Conservation (phyloP, 148 eudicot species). For the Cornus kousa region DNA sequence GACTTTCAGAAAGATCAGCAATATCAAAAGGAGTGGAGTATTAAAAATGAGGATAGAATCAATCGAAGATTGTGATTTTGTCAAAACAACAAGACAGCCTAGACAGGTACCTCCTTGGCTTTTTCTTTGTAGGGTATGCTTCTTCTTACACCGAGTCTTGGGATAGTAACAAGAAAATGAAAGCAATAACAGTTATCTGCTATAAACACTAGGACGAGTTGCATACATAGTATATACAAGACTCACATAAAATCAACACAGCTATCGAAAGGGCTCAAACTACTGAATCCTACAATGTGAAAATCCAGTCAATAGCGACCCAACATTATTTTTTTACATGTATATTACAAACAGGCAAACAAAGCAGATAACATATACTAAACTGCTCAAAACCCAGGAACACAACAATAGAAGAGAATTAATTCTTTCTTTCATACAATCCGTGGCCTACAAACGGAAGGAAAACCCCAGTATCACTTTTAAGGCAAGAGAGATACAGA, state of each 20-base stretch:
- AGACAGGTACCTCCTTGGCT: too few species aligned
- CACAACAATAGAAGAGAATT: neutral
- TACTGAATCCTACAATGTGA: neutral
- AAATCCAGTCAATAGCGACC: neutral
- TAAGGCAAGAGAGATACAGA: slow-evolving; percentile 6
- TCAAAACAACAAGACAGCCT: neutral
- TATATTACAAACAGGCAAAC: neutral
- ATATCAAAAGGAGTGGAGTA: too few species aligned
- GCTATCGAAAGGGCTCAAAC: neutral
- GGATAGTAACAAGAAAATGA: neutral
- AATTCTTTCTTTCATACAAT: neutral
- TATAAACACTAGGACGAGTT: neutral
- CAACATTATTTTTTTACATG: neutral
- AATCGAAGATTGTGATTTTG: too few species aligned
- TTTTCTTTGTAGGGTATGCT: neutral
- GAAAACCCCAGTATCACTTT: neutral
- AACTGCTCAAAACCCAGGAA: neutral
- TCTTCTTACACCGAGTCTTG: neutral
- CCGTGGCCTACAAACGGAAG: neutral
- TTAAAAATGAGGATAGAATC: too few species aligned
- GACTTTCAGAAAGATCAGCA: too few species aligned
- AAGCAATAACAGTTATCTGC: neutral
- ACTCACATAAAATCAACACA: neutral
- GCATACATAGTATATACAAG: neutral
- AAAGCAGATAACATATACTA: neutral